These are phyloP conservation scores for Populus deltoides DNA, from an alignment of 345 rosid genomes.

Conservation along the genomic window DNA sequence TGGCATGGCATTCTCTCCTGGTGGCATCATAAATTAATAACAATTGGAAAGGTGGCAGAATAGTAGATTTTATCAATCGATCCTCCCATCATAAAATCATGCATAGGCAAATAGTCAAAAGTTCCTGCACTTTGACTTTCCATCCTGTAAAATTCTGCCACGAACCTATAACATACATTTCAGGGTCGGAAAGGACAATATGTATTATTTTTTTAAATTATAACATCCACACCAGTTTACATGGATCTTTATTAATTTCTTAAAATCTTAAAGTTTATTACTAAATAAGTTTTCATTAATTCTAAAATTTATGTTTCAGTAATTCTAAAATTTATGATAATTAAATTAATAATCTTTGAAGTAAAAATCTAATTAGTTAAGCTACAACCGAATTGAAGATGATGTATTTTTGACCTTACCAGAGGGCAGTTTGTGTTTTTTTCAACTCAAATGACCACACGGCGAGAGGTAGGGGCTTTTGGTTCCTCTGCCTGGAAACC, in stretches of 20 bases:
- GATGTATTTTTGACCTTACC: not conserved
- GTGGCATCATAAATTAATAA: not conserved
- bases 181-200: not conserved
- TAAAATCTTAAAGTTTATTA: no score
- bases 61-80: not conserved
- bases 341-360: no score
- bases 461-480: slow-evolving; percentile 5
- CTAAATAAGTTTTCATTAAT: no score
- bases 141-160: not conserved
- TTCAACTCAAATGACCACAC: not conserved
- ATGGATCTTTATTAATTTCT: no score
- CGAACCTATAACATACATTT: not conserved
- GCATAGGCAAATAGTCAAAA: slow-evolving; percentile 9
- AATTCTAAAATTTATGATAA: no score
- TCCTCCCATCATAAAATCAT: not conserved
- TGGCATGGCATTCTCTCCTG: no score
- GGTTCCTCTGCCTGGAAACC: not conserved
- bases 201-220: no score
- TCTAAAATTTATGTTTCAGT: no score
- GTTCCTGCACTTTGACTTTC: slow-evolving; percentile 1
- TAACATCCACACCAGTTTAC: no score
- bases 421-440: not conserved
- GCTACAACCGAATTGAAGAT: no score
- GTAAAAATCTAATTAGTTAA: no score
- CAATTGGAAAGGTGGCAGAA: not conserved